Evolutionary conservation across 345 rosid genomes (phyloP).

Genomic region (Physaria fendleri): DNA sequence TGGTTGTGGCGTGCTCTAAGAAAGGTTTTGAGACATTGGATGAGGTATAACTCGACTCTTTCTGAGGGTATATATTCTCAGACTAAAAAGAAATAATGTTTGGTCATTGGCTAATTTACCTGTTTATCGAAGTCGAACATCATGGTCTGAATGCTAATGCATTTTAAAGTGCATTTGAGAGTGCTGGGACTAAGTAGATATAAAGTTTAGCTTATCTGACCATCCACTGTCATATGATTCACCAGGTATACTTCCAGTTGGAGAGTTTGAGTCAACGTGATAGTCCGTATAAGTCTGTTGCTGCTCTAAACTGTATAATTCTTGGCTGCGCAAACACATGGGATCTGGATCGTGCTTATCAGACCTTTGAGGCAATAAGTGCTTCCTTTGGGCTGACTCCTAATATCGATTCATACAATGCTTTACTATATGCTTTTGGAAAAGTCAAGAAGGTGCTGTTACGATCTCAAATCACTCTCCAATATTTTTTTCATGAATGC

Average conservation of each 20-base stretch:
- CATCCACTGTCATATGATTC: constrained; percentile 10
- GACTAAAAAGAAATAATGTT: too few species aligned
- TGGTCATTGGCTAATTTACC: too few species aligned
- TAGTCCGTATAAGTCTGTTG: constrained; percentile 80
- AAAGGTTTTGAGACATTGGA: constrained; percentile 87
- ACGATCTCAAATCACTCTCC: background rate
- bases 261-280: constrained; percentile 68
- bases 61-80: background rate
- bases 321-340: constrained; percentile 90
- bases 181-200: background rate
- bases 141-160: background rate
- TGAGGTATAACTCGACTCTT: constrained; percentile 39
- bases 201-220: constrained; percentile 4
- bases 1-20: constrained; percentile 79
- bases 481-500: background rate
- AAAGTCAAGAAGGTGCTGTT: constrained; percentile 73
- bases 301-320: constrained; percentile 88
- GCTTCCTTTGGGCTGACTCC: constrained; percentile 71
- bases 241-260: constrained; percentile 83
- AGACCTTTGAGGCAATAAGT: constrained; percentile 87
- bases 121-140: background rate
- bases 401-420: constrained; percentile 79
- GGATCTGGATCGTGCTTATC: constrained; percentile 94
- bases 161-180: too few species aligned
- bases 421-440: constrained; percentile 77